Percentiles rank a stretch among this genome's conserved stretches.
These are phyloP conservation scores for Paecilomyces formosus DNA, from an alignment of 2,329 filamentous ascomycete genomes.

Conservation along the genomic window DNA sequence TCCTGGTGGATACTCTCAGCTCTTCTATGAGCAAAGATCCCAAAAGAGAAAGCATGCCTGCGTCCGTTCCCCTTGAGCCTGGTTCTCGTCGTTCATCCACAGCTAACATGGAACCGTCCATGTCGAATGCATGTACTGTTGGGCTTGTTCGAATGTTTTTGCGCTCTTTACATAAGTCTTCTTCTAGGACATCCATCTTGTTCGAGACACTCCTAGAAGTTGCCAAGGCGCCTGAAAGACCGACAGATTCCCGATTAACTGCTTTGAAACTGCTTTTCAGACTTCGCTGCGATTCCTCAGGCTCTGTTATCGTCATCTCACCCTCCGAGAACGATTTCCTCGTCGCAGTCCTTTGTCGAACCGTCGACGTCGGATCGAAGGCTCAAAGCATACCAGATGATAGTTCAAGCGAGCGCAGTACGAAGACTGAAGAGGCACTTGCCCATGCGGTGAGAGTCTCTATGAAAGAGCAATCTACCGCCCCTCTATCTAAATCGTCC, in stretches of 20 bases:
- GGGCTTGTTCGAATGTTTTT: conserved; percentile 72
- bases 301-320: conserved; percentile 64
- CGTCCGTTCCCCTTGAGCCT: conserved; percentile 15
- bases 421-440: conserved; percentile 29
- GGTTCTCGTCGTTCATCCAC: conserved; percentile 23
- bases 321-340: conserved; percentile 66
- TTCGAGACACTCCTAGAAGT: conserved; percentile 60
- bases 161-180: conserved; percentile 59
- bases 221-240: conserved; percentile 52
- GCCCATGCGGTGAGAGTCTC: conserved; percentile 21
- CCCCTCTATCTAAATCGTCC: conserved; percentile 21
- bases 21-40: conserved; percentile 29
- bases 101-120: conserved; percentile 22
- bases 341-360: conserved; percentile 64
- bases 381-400: conserved; percentile 36
- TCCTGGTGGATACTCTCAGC: conserved; percentile 24
- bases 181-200: conserved; percentile 54
- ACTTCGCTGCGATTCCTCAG: conserved; percentile 72
- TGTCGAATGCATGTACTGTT: conserved; percentile 58
- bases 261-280: conserved; percentile 75
- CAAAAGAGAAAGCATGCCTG: conserved; percentile 17
- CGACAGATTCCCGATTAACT: conserved; percentile 62
- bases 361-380: conserved; percentile 43
- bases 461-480: conserved; percentile 22
- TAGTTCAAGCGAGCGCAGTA: conserved; percentile 24